Evolutionary conservation across 2,329 filamentous ascomycete species (phyloP).

Genomic region (Aspergillus udagawae): DNA sequence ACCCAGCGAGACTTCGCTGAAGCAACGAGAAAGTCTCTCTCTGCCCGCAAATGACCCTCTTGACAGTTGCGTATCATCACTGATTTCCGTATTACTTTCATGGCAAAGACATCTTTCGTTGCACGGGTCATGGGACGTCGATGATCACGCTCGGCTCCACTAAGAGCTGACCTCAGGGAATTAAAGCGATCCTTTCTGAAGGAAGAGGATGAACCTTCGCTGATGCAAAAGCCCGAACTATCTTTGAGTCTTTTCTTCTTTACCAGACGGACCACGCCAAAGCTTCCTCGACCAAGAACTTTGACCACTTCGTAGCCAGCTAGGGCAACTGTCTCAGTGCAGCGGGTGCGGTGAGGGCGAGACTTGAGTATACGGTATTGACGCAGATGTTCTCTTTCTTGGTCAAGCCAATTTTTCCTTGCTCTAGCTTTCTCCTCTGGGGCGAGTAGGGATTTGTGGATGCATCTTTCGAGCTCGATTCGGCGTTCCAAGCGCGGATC

Average conservation of each 20-base stretch:
- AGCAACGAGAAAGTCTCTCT: slow-evolving; percentile 85
- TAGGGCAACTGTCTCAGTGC: slow-evolving; percentile 49
- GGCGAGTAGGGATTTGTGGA: slow-evolving; percentile 55
- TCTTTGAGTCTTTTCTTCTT: slow-evolving; percentile 53
- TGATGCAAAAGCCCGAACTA: background rate
- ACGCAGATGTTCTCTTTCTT: slow-evolving; percentile 72
- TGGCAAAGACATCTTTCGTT: slow-evolving; percentile 71
- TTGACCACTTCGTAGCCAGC: slow-evolving; percentile 77
- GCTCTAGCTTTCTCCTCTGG: slow-evolving; percentile 53
- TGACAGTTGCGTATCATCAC: slow-evolving; percentile 88
- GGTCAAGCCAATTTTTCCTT: slow-evolving; percentile 57
- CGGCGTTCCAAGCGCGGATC: slow-evolving; percentile 60
- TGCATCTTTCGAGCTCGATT: slow-evolving; percentile 58
- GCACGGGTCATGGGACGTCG: slow-evolving; percentile 27
- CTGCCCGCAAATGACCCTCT: slow-evolving; percentile 86
- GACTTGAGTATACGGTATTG: slow-evolving; percentile 67
- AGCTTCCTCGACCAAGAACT: slow-evolving; percentile 86
- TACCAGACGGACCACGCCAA: slow-evolving; percentile 85
- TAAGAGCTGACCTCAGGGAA: slow-evolving; percentile 17
- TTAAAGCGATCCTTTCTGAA: slow-evolving; percentile 14
- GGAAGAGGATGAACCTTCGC: background rate
- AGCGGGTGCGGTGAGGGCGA: slow-evolving; percentile 44
- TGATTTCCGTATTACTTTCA: slow-evolving; percentile 95
- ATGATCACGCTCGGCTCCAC: slow-evolving; percentile 22
- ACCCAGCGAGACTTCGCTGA: slow-evolving; percentile 89